Base-by-base conservation (phyloP, 495 filamentous ascomycete species). In the Penicillium goetzii region DNA sequence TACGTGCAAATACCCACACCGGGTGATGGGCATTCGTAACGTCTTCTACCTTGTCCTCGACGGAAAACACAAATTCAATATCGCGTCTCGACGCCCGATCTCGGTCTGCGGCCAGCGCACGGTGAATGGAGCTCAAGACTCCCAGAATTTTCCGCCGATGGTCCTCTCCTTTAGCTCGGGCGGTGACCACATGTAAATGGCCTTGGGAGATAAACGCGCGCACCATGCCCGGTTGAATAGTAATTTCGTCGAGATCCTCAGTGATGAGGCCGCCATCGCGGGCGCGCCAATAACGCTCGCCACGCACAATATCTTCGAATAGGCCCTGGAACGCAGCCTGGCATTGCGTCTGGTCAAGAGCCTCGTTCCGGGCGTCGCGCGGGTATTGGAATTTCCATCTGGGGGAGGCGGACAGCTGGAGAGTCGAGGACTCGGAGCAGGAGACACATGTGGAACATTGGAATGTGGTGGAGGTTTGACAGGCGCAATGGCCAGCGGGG, bases 11-110 rank as follows among this genome's bases (percentile, higher is more conserved):
- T 9, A 78, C 76, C 85, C 86, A 89, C 14, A 84, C 76, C 4
- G 77, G 71, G 58, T 86, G 77, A 40, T 84, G 78, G 0, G 81
- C 59, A 45, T 65, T 74, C 1, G 75, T 77, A 1, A 80, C 76
- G 55, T 80, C 77, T 23, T 73, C 68, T 9, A 80, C 74, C 50
- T 81, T 78, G 61, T 89, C 85, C 61, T 85, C 81, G 5, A 84
- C 72, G 26, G 72, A 75, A 66, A 88, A 79, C 14, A 79, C 65
- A 70, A 93, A 89, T 73, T 88, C 83, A 54, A 89, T 86, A 66
- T 90, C 83, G 2, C 85, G 88, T 28, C 86, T 70, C 0, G 77
- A 74, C 19, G 74, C 69, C 15, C 73, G 80, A 41, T 77, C 66
- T 43, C 84, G 65, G 58, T 78, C 73, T 32, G 73, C 71, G 61